Percentiles rank a stretch among this genome's conserved stretches.
Evolutionary conservation across 352 stramenopile species (phyloP).

Genomic region (Phytophthora capsici): DNA sequence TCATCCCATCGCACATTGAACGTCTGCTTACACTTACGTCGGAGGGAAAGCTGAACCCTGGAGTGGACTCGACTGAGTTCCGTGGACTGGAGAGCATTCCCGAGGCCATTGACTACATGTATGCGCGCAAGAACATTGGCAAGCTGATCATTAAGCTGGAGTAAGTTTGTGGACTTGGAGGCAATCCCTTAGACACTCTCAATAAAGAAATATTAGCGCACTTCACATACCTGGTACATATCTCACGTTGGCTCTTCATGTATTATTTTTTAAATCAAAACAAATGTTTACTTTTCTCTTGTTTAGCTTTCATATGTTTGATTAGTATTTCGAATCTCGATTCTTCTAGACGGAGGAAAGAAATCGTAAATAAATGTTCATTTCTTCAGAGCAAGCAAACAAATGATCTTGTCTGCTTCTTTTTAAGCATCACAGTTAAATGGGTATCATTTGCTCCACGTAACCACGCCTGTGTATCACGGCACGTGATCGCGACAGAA

Average conservation of each 20-base stretch:
- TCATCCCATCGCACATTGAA: constrained; percentile 31
- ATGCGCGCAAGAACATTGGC: constrained; percentile 34
- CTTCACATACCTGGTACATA: background rate
- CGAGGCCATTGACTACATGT: constrained; percentile 38
- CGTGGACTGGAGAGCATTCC: constrained; percentile 30
- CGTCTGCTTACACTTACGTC: constrained; percentile 23
- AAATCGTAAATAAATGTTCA: too few species aligned
- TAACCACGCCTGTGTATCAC: too few species aligned
- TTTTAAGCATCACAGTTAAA: too few species aligned
- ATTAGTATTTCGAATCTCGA: too few species aligned
- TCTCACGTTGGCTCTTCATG: background rate
- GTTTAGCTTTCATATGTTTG: too few species aligned
- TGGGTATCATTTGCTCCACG: too few species aligned
- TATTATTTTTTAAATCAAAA: too few species aligned
- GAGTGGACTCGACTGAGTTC: constrained; percentile 30
- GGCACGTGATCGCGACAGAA: background rate
- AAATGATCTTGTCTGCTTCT: too few species aligned
- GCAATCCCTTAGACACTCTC: background rate
- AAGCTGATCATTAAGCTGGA: constrained; percentile 36
- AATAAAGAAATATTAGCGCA: background rate
- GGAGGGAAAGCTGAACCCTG: constrained; percentile 24
- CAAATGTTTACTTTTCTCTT: too few species aligned
- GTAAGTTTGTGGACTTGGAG: background rate
- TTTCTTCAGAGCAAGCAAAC: too few species aligned
- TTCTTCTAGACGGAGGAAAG: too few species aligned